These are phyloP conservation scores for Alternaria dauci DNA, from an alignment of 2,329 filamentous ascomycete genomes.

Conservation along the genomic window DNA sequence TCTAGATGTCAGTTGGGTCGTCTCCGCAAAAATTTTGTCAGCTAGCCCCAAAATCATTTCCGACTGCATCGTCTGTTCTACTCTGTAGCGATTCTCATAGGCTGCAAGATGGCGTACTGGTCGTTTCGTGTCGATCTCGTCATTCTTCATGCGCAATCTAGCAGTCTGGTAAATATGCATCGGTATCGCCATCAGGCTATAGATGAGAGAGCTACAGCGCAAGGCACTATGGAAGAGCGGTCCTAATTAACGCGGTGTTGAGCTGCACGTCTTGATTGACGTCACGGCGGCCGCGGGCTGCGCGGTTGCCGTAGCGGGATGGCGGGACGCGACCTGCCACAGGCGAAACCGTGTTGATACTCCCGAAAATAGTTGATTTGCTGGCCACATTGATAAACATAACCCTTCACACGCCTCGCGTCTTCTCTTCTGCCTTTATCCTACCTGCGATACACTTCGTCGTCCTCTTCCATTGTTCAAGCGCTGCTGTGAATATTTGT, in stretches of 20 bases:
- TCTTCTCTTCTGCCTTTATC: not conserved
- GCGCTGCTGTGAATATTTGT: not conserved
- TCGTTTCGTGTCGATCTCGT: not conserved
- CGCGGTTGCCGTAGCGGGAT: not conserved
- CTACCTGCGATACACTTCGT: not conserved
- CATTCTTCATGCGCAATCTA: not conserved
- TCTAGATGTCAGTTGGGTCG: not conserved
- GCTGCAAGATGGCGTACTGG: not conserved
- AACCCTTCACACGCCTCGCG: not conserved
- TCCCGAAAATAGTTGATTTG: conserved; percentile 4
- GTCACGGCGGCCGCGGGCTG: conserved; percentile 6
- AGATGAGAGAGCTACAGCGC: not conserved
- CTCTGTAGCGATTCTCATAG: not conserved
- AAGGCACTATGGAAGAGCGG: conserved; percentile 4
- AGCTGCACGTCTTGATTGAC: conserved; percentile 20
- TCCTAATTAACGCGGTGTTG: conserved; percentile 9
- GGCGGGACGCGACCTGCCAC: conserved; percentile 13
- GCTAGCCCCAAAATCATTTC: not conserved
- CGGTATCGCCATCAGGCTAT: not conserved
- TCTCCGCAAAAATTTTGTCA: not conserved
- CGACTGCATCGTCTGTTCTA: not conserved
- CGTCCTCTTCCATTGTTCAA: not conserved
- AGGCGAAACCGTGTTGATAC: conserved; percentile 20
- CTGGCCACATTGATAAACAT: conserved; percentile 17
- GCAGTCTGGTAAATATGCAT: not conserved